Base-by-base conservation (phyloP, 2,329 filamentous ascomycete species). In the Trichoderma atrobrunneum region DNA sequence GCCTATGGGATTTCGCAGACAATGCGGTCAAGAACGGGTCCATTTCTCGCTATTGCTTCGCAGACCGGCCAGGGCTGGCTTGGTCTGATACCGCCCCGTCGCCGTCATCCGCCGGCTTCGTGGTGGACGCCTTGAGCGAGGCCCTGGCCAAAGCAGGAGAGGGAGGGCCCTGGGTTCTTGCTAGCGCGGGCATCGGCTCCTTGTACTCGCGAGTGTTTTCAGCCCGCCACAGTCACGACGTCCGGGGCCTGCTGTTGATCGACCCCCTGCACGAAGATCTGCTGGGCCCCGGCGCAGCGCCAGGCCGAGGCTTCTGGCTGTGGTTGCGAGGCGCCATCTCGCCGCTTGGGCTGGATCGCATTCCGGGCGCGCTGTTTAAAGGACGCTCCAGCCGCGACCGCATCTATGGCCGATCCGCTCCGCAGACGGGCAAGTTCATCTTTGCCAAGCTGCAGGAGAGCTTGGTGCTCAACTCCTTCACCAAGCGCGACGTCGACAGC, bases 391-490 rank as follows among this genome's bases (percentile, higher is more conserved):
- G 93, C 48, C 89, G 92, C 79, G 95, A 98, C 80, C 91, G 96
- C 11, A 90, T 97, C 12, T 97, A 92, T 81, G 96, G 96, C 14
- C 87, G 89, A 59, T 89, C 90, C 6, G 90, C 94, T 0, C 92
- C 94, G 78, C 93, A 97, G 81, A 87, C 87, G 28, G 93, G 93
- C 73, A 97, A 95, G 80, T 91, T 89, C 80, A 91, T 98, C 81
- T 97, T 97, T 80, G 92, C 94, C 5, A 93, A 95, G 82, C 86
- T 99, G 71, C 96, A 99, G 82, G 96, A 99, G 84, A 95, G 92
- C 75, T 86, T 98, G 1, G 94, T 98, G 36, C 95, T 95, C 0
- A 88, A 91, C 75, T 93, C 93, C 1, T 89, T 98, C 76, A 94
- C 94, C 16, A 92, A 91, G 80, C 93, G 93, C 39, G 96, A 99